Percentiles rank a stretch among this genome's conserved stretches.
These are phyloP conservation scores for Capronia americana DNA, from an alignment of 2,329 filamentous ascomycete species.

Conservation along the genomic window DNA sequence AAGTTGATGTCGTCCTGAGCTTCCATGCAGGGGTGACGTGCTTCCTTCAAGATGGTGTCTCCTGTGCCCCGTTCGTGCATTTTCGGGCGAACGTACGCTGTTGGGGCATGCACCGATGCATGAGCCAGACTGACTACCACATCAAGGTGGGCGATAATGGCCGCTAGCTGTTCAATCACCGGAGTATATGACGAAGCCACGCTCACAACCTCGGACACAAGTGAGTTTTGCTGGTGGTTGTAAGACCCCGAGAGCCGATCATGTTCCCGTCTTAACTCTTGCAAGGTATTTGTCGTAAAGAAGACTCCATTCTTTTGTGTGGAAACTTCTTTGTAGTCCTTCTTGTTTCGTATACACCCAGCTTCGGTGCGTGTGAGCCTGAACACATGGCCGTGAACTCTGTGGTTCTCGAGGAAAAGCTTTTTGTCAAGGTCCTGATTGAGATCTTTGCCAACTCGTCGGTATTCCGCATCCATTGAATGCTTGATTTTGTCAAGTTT, in stretches of 20 bases:
- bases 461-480: slow-evolving; percentile 84
- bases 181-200: slow-evolving; percentile 95
- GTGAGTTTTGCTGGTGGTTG: slow-evolving; percentile 87
- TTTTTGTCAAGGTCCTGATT: slow-evolving; percentile 97
- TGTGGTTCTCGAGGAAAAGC: slow-evolving; percentile 95
- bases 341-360: slow-evolving; percentile 89
- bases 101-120: slow-evolving; percentile 89
- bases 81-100: slow-evolving; percentile 86
- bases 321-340: slow-evolving; percentile 88
- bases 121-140: slow-evolving; percentile 95
- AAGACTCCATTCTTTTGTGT: slow-evolving; percentile 99
- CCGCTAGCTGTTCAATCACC: slow-evolving; percentile 86
- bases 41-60: slow-evolving; percentile 87
- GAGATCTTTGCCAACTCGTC: slow-evolving; percentile 77
- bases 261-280: slow-evolving; percentile 83
- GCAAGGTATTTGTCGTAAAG: slow-evolving; percentile 86
- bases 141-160: slow-evolving; percentile 88
- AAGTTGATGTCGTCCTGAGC: slow-evolving; percentile 99
- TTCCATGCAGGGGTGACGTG: slow-evolving; percentile 96
- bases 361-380: slow-evolving; percentile 89
- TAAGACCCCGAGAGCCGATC: slow-evolving; percentile 95
- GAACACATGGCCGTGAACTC: slow-evolving; percentile 96
- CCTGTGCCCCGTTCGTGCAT: slow-evolving; percentile 89
- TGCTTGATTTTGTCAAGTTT: slow-evolving; percentile 83
- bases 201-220: slow-evolving; percentile 89